Evolutionary conservation across 2,329 filamentous ascomycete genomes (phyloP).

Genomic region (Chrysosporium keratinophilum): DNA sequence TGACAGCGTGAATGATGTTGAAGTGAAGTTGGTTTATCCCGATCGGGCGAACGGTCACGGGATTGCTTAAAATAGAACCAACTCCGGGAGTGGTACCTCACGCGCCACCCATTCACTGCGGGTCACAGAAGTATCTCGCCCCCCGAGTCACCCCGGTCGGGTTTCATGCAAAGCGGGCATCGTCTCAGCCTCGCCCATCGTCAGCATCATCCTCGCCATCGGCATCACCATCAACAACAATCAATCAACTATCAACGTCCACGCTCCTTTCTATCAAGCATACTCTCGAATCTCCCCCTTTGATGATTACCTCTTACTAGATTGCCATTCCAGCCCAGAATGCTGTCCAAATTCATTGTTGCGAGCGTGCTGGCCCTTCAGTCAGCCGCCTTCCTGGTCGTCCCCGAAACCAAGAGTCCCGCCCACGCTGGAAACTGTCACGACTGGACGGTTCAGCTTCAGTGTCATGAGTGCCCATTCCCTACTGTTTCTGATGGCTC

Average conservation of each 20-base stretch:
- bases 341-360: slow-evolving; percentile 28
- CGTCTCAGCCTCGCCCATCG: slow-evolving; percentile 5
- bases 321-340: slow-evolving; percentile 21
- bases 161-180: slow-evolving; percentile 1
- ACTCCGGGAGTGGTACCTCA: background rate
- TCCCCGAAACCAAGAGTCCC: slow-evolving; percentile 21
- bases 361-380: slow-evolving; percentile 28
- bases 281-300: no score
- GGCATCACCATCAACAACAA: background rate
- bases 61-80: background rate
- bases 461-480: slow-evolving; percentile 34
- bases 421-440: slow-evolving; percentile 21
- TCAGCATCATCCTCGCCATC: background rate
- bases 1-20: no score
- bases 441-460: slow-evolving; percentile 24
- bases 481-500: slow-evolving; percentile 24
- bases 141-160: background rate
- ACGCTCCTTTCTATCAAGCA: background rate
- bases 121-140: background rate
- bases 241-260: background rate
- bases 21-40: background rate
- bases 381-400: slow-evolving; percentile 31
- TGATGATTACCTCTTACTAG: background rate
- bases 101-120: background rate
- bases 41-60: background rate